phyloP scores from a whole-genome alignment of 495 filamentous ascomycete genomes.

The Penicillium psychrofluorescens region DNA sequence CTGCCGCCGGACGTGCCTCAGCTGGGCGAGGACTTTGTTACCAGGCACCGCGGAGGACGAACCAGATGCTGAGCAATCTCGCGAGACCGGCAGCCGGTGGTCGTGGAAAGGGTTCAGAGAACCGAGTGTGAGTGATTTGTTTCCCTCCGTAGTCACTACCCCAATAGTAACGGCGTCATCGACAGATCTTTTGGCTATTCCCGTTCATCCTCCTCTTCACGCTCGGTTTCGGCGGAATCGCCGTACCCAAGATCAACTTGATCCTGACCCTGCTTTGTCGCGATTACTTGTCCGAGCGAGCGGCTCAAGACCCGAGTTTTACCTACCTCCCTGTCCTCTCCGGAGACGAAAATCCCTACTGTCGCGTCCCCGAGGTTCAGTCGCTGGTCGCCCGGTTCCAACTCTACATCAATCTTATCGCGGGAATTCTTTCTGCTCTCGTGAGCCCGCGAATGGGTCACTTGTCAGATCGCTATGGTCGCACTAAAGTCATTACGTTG shows the following conservation, averaged over 20 bases:
- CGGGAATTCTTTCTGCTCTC: conserved; percentile 65
- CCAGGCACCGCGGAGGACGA: conserved; percentile 1
- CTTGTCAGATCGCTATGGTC: conserved; percentile 82
- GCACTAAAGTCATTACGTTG: conserved; percentile 61
- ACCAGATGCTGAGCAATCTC: conserved; percentile 1
- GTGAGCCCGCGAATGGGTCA: conserved; percentile 75
- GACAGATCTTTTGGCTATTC: conserved; percentile 77
- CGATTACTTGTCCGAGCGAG: conserved; percentile 62
- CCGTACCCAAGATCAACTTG: conserved; percentile 74
- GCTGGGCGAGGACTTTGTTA: too few relatives aligned
- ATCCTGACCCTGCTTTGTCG: conserved; percentile 75
- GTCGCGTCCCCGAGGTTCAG: conserved; percentile 64
- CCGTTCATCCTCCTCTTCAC: conserved; percentile 69
- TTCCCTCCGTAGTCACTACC: not conserved
- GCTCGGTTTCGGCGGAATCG: conserved; percentile 73
- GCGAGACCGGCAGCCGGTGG: conserved; percentile 5
- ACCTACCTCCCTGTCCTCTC: conserved; percentile 57
- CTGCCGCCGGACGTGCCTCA: not conserved
- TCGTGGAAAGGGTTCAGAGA: conserved; percentile 9
- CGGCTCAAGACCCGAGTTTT: conserved; percentile 47
- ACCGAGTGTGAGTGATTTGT: conserved; percentile 12
- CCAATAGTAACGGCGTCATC: conserved; percentile 4
- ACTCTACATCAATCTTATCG: conserved; percentile 62
- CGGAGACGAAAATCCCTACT: conserved; percentile 64
- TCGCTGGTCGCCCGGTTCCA: conserved; percentile 68